Percentiles rank a stretch among this genome's conserved stretches.
These are phyloP conservation scores for Suillus plorans DNA, from an alignment of 768 basidiomycete species.

Conservation along the genomic window DNA sequence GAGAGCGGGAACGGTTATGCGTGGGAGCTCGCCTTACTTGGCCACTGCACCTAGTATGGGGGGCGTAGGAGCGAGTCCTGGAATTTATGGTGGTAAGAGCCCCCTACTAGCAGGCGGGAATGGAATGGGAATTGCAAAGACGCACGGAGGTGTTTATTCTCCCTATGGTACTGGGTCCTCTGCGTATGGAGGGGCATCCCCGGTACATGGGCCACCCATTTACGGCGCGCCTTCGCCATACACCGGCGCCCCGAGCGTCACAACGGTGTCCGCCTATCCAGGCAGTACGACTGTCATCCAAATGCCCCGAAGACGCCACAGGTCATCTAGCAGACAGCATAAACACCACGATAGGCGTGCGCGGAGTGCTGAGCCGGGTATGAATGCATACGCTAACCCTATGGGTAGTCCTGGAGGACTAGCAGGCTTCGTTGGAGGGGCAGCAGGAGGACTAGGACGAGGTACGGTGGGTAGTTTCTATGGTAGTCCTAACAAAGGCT, in stretches of 20 bases:
- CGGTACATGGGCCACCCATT: background rate
- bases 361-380: conserved; percentile 6
- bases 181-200: background rate
- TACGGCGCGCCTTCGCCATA: background rate
- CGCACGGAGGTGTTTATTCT: background rate
- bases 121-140: background rate
- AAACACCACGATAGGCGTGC: conserved; percentile 1
- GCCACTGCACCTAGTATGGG: background rate
- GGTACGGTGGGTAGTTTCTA: background rate
- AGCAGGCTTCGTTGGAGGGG: conserved; percentile 7
- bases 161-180: background rate
- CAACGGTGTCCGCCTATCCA: conserved; percentile 1
- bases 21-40: conserved; percentile 7
- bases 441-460: conserved; percentile 5
- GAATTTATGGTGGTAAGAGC: background rate
- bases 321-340: background rate
- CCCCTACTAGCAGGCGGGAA: background rate
- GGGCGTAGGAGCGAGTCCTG: background rate
- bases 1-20: background rate
- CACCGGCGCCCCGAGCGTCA: background rate
- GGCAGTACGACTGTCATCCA: conserved; percentile 10
- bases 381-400: background rate
- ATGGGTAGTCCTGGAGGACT: background rate
- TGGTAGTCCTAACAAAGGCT: background rate
- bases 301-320: conserved; percentile 7